Evolutionary conservation across 1,139 yeast species (phyloP).

Genomic region (Entelexis paramagnoliae): DNA sequence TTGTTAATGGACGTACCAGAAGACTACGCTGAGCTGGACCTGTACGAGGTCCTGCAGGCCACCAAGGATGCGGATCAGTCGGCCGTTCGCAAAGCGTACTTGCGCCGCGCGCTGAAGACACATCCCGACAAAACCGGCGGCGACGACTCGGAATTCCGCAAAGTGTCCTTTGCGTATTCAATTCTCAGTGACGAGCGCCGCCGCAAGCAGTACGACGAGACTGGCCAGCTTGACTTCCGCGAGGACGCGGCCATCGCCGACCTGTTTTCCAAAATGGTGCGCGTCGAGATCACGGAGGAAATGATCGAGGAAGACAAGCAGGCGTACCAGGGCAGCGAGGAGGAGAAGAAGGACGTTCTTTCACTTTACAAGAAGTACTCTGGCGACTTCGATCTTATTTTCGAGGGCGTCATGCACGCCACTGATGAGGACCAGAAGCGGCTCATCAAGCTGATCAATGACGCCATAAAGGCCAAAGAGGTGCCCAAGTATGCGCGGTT

Average conservation of each 20-base stretch:
- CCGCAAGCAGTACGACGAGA: constrained; percentile 51
- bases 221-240: constrained; percentile 53
- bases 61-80: constrained; percentile 35
- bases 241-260: constrained; percentile 52
- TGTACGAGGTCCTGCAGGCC: constrained; percentile 47
- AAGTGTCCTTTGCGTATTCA: constrained; percentile 66
- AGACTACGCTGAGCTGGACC: constrained; percentile 35
- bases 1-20: constrained; percentile 21
- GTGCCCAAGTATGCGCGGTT: constrained; percentile 39
- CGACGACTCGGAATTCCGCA: constrained; percentile 42
- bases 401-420: constrained; percentile 69
- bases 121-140: constrained; percentile 69
- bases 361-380: constrained; percentile 48
- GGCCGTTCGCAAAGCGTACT: constrained; percentile 61
- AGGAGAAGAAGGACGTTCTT: constrained; percentile 57
- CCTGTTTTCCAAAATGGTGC: constrained; percentile 47
- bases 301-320: constrained; percentile 60
- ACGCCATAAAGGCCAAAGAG: constrained; percentile 35
- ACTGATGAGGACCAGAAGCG: constrained; percentile 54
- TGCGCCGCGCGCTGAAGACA: constrained; percentile 53
- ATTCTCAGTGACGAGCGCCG: constrained; percentile 51
- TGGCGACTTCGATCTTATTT: constrained; percentile 60
- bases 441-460: constrained; percentile 43
- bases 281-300: constrained; percentile 55
- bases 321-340: constrained; percentile 52